Conservation (phyloP, 129 eudicot species). For the Saussurea involucrata region DNA sequence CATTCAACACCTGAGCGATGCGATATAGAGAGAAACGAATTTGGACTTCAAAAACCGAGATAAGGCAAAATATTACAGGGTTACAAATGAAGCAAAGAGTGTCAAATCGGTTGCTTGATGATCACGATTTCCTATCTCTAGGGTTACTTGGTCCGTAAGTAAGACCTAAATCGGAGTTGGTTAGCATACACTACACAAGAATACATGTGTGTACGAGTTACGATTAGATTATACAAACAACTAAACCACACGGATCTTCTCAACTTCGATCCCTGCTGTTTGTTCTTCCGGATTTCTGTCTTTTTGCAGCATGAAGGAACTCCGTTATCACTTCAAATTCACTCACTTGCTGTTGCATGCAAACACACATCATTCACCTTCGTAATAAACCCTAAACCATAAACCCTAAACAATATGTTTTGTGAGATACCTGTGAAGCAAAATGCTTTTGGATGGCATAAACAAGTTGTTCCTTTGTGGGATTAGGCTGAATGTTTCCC, state of each 20-base stretch:
- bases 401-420: not conserved
- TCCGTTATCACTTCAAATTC: conserved; percentile 81
- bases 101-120: not conserved
- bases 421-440: conserved; percentile 71
- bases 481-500: conserved; percentile 56
- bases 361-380: conserved; percentile 1
- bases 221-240: conserved; percentile 23
- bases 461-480: conserved; percentile 72
- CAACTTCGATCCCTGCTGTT: conserved; percentile 27
- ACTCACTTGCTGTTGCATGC: conserved; percentile 57
- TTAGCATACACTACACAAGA: conserved; percentile 27
- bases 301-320: conserved; percentile 76
- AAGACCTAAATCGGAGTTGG: conserved; percentile 19
- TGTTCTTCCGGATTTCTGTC: conserved; percentile 37
- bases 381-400: not conserved
- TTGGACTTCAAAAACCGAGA: not conserved
- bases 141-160: conserved; percentile 21
- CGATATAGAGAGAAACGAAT: not conserved
- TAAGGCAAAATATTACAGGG: conserved; percentile 28
- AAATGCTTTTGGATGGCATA: conserved; percentile 77
- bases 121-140: conserved; percentile 22
- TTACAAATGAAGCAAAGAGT: conserved; percentile 21
- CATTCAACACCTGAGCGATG: conserved; percentile 1
- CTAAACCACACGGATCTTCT: conserved; percentile 9
- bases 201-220: conserved; percentile 2